A percentile compares a stretch with the other conserved stretches of the same genome.
Evolutionary conservation across 768 basidiomycete species (phyloP).

Genomic region (Naganishia kalamii): DNA sequence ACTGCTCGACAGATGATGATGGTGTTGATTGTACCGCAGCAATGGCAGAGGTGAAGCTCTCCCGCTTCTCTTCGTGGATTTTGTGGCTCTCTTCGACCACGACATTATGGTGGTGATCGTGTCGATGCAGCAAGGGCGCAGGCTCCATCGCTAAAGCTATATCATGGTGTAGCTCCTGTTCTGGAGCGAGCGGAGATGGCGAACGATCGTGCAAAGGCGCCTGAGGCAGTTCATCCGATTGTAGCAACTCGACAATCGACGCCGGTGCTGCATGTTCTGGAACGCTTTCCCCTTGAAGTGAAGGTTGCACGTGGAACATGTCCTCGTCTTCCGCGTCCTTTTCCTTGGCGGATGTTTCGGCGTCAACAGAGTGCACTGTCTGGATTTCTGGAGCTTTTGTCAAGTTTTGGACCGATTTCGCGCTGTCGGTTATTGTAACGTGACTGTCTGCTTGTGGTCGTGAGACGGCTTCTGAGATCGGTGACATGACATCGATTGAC

Average conservation of each 20-base stretch:
- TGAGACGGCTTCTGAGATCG: too few relatives aligned
- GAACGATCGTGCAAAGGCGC: neutral
- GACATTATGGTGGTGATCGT: constrained; percentile 7
- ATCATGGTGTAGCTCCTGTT: neutral
- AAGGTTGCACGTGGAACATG: neutral
- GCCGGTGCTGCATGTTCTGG: neutral
- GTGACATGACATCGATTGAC: too few relatives aligned
- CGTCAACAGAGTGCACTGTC: too few relatives aligned
- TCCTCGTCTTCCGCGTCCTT: neutral
- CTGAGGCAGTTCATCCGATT: neutral
- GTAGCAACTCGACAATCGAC: neutral
- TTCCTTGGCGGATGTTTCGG: too few relatives aligned
- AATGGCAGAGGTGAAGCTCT: constrained; percentile 3
- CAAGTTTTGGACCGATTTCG: too few relatives aligned
- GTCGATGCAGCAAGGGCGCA: neutral
- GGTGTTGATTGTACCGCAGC: neutral
- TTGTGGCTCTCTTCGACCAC: constrained; percentile 1
- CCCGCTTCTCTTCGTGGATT: constrained; percentile 1
- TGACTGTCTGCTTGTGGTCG: too few relatives aligned
- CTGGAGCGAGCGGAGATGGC: constrained; percentile 4
- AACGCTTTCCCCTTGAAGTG: neutral
- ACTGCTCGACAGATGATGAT: neutral
- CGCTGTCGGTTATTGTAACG: too few relatives aligned
- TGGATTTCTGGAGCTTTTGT: too few relatives aligned
- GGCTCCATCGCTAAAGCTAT: constrained; percentile 2